Percentiles rank a stretch among this genome's conserved stretches.
Conservation (phyloP, 2,329 filamentous ascomycete species). For the Microcyclosporella mali region DNA sequence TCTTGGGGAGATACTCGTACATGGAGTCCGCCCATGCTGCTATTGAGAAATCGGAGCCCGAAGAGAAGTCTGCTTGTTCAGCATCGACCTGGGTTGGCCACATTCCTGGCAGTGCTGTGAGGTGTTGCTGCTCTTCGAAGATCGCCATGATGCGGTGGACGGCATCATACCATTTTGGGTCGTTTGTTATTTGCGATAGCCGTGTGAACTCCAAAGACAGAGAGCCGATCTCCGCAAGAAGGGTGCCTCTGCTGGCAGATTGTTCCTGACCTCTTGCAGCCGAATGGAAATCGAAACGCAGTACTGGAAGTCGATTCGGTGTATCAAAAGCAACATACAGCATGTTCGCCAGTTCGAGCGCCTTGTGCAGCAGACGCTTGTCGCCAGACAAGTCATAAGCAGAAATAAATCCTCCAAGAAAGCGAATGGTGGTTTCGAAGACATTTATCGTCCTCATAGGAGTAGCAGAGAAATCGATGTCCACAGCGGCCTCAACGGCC, state of each 20-base stretch:
- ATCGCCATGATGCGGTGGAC: slow-evolving; percentile 52
- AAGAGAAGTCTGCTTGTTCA: slow-evolving; percentile 28
- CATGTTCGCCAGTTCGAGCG: slow-evolving; percentile 57
- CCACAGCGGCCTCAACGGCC: slow-evolving; percentile 53
- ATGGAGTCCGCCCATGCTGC: slow-evolving; percentile 32
- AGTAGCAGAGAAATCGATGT: slow-evolving; percentile 57
- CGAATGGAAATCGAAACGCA: slow-evolving; percentile 51
- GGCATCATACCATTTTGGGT: slow-evolving; percentile 57
- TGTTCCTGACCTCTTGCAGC: slow-evolving; percentile 25
- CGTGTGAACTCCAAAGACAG: slow-evolving; percentile 58
- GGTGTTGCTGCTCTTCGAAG: slow-evolving; percentile 49
- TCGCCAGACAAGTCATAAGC: slow-evolving; percentile 60
- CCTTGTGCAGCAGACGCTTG: slow-evolving; percentile 54
- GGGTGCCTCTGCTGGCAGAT: slow-evolving; percentile 28
- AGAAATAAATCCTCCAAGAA: slow-evolving; percentile 62
- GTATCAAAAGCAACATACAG: slow-evolving; percentile 64
- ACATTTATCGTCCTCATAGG: slow-evolving; percentile 51
- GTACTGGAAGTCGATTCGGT: slow-evolving; percentile 59
- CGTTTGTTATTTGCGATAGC: slow-evolving; percentile 57
- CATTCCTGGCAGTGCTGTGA: slow-evolving; percentile 54
- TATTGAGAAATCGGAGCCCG: slow-evolving; percentile 28
- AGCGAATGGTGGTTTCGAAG: slow-evolving; percentile 67
- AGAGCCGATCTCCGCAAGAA: slow-evolving; percentile 52
- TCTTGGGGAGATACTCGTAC: slow-evolving; percentile 32
- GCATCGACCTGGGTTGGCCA: slow-evolving; percentile 54